These are phyloP conservation scores for Tuber microsphaerosporum DNA, from an alignment of 495 filamentous ascomycete species.

Conservation along the genomic window DNA sequence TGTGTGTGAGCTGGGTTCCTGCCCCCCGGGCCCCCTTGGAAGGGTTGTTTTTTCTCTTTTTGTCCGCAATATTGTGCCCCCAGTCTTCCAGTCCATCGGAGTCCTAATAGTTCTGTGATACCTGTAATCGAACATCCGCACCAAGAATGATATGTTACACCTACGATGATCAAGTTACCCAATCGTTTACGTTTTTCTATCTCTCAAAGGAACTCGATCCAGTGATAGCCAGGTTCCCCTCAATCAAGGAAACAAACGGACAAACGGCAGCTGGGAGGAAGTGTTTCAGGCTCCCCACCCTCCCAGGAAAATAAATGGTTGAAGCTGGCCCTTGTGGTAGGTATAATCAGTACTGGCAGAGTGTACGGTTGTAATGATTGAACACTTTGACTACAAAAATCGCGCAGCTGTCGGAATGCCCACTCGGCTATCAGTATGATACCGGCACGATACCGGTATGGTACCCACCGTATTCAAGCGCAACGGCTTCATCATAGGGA, in stretches of 20 bases:
- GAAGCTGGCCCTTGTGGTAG: neutral
- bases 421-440: neutral
- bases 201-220: neutral
- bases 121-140: neutral
- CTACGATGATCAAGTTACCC: neutral
- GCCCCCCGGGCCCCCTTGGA: neutral
- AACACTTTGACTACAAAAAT: neutral
- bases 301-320: neutral
- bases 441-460: neutral
- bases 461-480: neutral
- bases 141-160: neutral
- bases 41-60: neutral
- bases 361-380: neutral
- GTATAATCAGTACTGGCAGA: neutral
- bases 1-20: no score
- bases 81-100: neutral
- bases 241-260: neutral
- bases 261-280: neutral
- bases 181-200: neutral
- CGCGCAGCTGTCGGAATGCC: neutral
- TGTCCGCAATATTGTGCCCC: neutral
- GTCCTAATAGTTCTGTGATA: neutral
- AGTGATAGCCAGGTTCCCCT: neutral
- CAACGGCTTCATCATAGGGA: neutral
- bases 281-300: neutral